A percentile compares a stretch with the other conserved stretches of the same genome.
phyloP scores from a whole-genome alignment of 345 rosid genomes.

The Eucalyptus tenuipes region DNA sequence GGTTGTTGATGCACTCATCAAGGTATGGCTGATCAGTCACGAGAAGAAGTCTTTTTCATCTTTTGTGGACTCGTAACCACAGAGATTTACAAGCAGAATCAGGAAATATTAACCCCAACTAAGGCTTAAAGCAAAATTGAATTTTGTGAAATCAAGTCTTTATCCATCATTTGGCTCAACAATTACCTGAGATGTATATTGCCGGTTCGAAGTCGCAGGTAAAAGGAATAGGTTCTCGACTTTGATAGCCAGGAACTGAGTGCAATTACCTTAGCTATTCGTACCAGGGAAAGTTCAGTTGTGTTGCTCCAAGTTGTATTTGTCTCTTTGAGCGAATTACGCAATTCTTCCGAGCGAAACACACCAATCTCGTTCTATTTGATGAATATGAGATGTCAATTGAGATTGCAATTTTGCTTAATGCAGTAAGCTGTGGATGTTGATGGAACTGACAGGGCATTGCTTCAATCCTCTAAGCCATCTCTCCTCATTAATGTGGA shows the following conservation, averaged over 20 bases:
- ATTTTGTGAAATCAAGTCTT: background rate
- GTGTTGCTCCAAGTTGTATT: background rate
- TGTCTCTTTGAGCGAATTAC: background rate
- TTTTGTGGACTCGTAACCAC: background rate
- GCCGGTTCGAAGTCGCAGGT: background rate
- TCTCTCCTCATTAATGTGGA: conserved; percentile 44
- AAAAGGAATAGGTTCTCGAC: background rate
- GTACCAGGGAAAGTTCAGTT: background rate
- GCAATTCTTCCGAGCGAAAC: background rate
- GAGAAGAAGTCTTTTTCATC: background rate
- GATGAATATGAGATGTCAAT: background rate
- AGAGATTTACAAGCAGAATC: background rate
- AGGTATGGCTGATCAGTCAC: conserved; percentile 5
- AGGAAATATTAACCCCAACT: background rate
- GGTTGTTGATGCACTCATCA: conserved; percentile 31
- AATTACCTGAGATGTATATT: background rate
- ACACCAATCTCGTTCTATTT: background rate
- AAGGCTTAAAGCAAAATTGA: background rate
- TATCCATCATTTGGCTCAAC: background rate
- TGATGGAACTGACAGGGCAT: conserved; percentile 22
- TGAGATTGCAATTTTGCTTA: background rate
- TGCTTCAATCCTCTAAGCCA: conserved; percentile 45
- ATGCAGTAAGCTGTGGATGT: conserved; percentile 32
- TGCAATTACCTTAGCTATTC: background rate
- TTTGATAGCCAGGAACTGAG: background rate